Evolutionary conservation across 2,329 filamentous ascomycete genomes (phyloP).

Genomic region (Pseudopithomyces maydicus): DNA sequence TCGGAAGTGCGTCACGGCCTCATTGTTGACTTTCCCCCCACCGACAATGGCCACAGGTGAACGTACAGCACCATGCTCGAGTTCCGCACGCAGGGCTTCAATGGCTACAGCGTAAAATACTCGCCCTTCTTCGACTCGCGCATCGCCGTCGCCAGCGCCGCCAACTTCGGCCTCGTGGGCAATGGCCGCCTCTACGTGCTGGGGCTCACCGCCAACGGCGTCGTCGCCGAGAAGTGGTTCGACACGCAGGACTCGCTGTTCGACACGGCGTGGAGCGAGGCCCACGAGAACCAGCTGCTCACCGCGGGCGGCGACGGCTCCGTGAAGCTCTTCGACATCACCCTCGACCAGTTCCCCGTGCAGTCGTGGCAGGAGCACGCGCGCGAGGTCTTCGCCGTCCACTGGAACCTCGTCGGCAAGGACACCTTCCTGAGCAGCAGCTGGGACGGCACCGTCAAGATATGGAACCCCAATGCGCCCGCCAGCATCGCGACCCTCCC

Average conservation of each 20-base stretch:
- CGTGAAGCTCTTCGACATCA: constrained; percentile 90
- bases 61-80: constrained; percentile 72
- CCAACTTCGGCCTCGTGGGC: constrained; percentile 96
- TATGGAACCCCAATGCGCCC: constrained; percentile 83
- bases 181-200: constrained; percentile 90
- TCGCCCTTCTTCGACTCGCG: constrained; percentile 97
- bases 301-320: constrained; percentile 91
- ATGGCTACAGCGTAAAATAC: constrained; percentile 97
- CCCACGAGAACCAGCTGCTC: constrained; percentile 92
- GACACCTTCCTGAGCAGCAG: constrained; percentile 88
- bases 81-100: constrained; percentile 90
- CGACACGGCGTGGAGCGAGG: constrained; percentile 92
- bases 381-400: constrained; percentile 87
- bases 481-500: constrained; percentile 84
- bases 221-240: constrained; percentile 87
- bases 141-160: constrained; percentile 85
- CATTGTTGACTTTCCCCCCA: neutral
- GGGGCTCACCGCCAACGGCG: constrained; percentile 79
- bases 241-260: constrained; percentile 98
- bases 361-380: constrained; percentile 93
- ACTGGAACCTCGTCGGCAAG: constrained; percentile 91
- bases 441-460: constrained; percentile 95
- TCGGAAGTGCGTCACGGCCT: neutral
- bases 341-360: constrained; percentile 80
- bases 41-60: constrained; percentile 18